These are phyloP conservation scores for Lachnellula subtilissima DNA, from an alignment of 2,329 filamentous ascomycete species.

Conservation along the genomic window DNA sequence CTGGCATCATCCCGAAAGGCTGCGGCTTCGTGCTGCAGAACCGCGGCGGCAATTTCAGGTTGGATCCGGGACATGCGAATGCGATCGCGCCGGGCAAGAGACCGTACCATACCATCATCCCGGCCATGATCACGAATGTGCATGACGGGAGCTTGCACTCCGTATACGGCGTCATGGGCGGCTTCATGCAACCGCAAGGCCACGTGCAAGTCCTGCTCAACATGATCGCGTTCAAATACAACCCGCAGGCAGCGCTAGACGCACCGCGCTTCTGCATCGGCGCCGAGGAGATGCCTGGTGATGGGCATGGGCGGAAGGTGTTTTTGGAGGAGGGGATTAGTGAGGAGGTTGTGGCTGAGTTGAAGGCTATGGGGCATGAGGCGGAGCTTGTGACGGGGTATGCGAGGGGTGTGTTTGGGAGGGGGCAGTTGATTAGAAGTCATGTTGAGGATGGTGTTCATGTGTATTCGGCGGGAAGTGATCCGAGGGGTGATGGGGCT, in stretches of 20 bases:
- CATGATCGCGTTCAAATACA: slow-evolving; percentile 75
- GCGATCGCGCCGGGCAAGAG: slow-evolving; percentile 74
- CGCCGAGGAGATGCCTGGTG: slow-evolving; percentile 59
- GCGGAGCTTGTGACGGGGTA: slow-evolving; percentile 64
- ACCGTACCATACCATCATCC: slow-evolving; percentile 97
- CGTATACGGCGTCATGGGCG: slow-evolving; percentile 95
- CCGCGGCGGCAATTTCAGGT: slow-evolving; percentile 79
- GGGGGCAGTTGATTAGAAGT: slow-evolving; percentile 80
- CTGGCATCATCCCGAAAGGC: slow-evolving; percentile 73
- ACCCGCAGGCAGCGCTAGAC: slow-evolving; percentile 84
- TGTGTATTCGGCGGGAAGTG: slow-evolving; percentile 86
- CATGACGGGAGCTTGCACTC: slow-evolving; percentile 71
- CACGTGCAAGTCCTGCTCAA: slow-evolving; percentile 91
- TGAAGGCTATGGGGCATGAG: slow-evolving; percentile 68
- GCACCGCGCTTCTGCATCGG: slow-evolving; percentile 87
- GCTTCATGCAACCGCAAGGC: slow-evolving; percentile 97
- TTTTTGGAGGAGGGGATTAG: slow-evolving; percentile 80
- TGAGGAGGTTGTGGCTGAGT: slow-evolving; percentile 58
- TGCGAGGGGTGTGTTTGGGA: slow-evolving; percentile 67
- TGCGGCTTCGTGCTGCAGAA: slow-evolving; percentile 95
- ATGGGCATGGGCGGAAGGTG: slow-evolving; percentile 56
- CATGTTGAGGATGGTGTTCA: slow-evolving; percentile 69
- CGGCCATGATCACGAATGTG: slow-evolving; percentile 77
- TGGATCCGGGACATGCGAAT: slow-evolving; percentile 71
- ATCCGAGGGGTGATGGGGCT: slow-evolving; percentile 77